phyloP scores from a whole-genome alignment of 768 basidiomycete species.

The Leccinum arenicola region DNA sequence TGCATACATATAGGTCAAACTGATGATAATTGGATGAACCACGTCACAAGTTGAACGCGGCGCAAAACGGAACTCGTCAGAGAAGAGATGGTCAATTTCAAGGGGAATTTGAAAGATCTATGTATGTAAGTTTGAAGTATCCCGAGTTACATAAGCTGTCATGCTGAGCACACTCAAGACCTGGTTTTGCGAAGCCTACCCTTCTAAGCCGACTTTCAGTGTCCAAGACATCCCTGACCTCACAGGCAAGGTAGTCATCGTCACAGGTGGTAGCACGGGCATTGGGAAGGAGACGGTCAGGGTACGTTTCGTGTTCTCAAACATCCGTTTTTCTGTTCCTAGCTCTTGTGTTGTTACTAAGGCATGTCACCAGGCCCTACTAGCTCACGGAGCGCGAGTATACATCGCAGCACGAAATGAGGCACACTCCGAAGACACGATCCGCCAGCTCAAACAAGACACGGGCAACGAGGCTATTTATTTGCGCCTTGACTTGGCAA shows the following conservation, averaged over 20 bases:
- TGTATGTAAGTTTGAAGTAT: no score
- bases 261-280: slow-evolving; percentile 35
- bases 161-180: slow-evolving; percentile 5
- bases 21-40: no score
- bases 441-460: slow-evolving; percentile 28
- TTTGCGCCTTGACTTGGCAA: slow-evolving; percentile 37
- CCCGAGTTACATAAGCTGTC: no score
- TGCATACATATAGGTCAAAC: no score
- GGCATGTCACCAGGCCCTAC: slow-evolving; percentile 16
- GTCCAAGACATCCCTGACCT: slow-evolving; percentile 34
- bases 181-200: slow-evolving; percentile 12
- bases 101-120: no score
- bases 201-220: slow-evolving; percentile 27
- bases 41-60: no score
- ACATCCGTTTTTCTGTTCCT: neutral
- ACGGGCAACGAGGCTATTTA: slow-evolving; percentile 34
- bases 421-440: slow-evolving; percentile 26
- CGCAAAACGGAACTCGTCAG: no score
- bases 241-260: slow-evolving; percentile 32
- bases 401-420: slow-evolving; percentile 34
- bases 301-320: slow-evolving; percentile 1
- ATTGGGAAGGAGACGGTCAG: slow-evolving; percentile 29
- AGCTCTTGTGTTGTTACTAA: neutral
- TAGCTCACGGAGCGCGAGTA: slow-evolving; percentile 34
- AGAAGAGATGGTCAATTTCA: no score